Percentiles rank a stretch among this genome's conserved stretches.
Evolutionary conservation across 495 filamentous ascomycete genomes (phyloP).

Genomic region (Neohortaea acidophila): DNA sequence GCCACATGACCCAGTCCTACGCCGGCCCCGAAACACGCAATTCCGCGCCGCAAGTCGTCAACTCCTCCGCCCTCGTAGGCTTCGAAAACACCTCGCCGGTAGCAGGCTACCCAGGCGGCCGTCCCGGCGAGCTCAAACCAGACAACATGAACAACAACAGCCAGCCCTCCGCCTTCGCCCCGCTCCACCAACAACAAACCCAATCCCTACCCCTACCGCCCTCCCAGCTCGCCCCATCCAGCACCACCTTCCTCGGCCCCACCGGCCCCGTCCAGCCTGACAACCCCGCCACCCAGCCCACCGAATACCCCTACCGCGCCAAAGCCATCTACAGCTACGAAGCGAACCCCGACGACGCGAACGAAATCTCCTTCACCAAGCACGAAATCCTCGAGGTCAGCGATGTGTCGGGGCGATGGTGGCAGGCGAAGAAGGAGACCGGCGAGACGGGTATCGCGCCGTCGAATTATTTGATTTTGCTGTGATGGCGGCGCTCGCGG

Average conservation of each 20-base stretch:
- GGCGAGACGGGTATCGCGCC: conserved; percentile 96
- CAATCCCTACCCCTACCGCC: conserved; percentile 4
- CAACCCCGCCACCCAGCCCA: conserved; percentile 46
- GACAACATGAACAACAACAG: conserved; percentile 25
- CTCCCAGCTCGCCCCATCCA: conserved; percentile 3
- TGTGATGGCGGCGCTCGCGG: too few species aligned
- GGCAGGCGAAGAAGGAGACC: conserved; percentile 90
- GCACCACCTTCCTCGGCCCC: background rate
- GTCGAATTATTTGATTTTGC: conserved; percentile 91
- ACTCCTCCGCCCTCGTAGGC: conserved; percentile 80
- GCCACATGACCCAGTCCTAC: conserved; percentile 48
- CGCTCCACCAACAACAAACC: conserved; percentile 15
- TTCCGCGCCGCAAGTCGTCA: conserved; percentile 90
- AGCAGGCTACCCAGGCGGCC: conserved; percentile 55
- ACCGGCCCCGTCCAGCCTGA: conserved; percentile 4
- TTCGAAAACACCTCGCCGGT: conserved; percentile 94
- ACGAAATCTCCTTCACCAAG: conserved; percentile 94
- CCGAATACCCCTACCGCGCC: conserved; percentile 90
- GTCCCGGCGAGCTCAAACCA: conserved; percentile 33
- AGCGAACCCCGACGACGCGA: conserved; percentile 93
- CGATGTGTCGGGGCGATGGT: conserved; percentile 94
- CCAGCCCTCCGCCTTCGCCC: conserved; percentile 35
- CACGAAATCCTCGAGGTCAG: conserved; percentile 94
- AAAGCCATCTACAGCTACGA: conserved; percentile 99
- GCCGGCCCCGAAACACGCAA: conserved; percentile 63